A percentile compares a stretch with the other conserved stretches of the same genome.
phyloP scores from a whole-genome alignment of 768 basidiomycete species.

The Mycena latifolia region DNA sequence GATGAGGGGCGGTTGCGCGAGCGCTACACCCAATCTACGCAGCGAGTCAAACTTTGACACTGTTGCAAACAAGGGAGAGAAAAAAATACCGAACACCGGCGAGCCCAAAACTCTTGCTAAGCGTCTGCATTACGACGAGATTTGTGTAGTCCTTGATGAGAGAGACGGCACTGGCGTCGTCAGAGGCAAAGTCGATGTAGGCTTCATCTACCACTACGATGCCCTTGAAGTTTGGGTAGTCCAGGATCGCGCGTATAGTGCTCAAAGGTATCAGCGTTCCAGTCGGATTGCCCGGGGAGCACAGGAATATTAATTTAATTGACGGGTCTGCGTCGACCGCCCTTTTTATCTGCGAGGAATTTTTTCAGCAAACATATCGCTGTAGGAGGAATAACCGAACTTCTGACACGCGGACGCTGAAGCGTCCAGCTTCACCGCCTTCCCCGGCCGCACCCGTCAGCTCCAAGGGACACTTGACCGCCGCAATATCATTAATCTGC shows the following conservation, averaged over 20 bases:
- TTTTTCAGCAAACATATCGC: not conserved
- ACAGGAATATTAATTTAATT: constrained; percentile 94
- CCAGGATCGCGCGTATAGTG: constrained; percentile 76
- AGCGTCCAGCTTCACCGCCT: constrained; percentile 77
- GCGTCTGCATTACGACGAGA: constrained; percentile 94
- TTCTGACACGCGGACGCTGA: constrained; percentile 80
- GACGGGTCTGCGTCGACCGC: constrained; percentile 75
- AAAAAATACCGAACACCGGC: constrained; percentile 86
- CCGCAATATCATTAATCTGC: constrained; percentile 91
- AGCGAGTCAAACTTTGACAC: not conserved
- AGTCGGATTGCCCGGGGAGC: constrained; percentile 98
- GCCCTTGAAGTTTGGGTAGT: constrained; percentile 88
- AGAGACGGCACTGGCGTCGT: constrained; percentile 70
- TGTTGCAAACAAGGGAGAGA: not conserved
- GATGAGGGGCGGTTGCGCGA: constrained; percentile 91
- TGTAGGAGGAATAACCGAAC: constrained; percentile 54
- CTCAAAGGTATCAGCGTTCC: constrained; percentile 86
- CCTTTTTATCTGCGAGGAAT: constrained; percentile 70
- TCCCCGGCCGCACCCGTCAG: constrained; percentile 72
- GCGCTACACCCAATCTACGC: constrained; percentile 85
- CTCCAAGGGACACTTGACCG: constrained; percentile 83
- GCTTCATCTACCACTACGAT: constrained; percentile 97
- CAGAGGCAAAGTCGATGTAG: constrained; percentile 92
- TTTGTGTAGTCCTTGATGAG: constrained; percentile 89
- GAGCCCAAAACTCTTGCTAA: constrained; percentile 96